These are phyloP conservation scores for Pyricularia grisea DNA, from an alignment of 2,329 filamentous ascomycete species.

Conservation along the genomic window DNA sequence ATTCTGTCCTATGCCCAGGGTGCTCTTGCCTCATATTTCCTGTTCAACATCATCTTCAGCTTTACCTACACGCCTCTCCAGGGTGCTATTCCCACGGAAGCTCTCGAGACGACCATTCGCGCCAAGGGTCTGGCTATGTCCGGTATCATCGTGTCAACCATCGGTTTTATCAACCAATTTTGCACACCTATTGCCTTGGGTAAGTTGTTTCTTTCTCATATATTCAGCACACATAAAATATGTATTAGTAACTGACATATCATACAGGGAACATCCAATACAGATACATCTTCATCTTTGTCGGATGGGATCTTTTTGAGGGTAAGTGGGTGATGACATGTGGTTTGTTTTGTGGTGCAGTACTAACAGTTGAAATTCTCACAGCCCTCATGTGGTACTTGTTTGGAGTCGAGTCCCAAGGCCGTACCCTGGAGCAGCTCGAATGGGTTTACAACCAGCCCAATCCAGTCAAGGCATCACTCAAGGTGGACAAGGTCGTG, in stretches of 20 bases:
- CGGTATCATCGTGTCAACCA: slow-evolving; percentile 32
- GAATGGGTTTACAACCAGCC: slow-evolving; percentile 40
- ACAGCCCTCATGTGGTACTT: slow-evolving; percentile 29
- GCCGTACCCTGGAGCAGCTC: slow-evolving; percentile 38
- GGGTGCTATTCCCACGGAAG: slow-evolving; percentile 35
- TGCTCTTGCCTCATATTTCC: slow-evolving; percentile 36
- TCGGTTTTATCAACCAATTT: slow-evolving; percentile 39
- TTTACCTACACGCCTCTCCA: slow-evolving; percentile 41
- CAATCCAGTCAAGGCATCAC: slow-evolving; percentile 38
- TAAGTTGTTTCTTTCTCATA: no score
- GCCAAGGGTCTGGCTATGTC: slow-evolving; percentile 36
- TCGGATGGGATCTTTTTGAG: slow-evolving; percentile 36
- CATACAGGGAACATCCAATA: neutral
- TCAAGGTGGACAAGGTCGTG: slow-evolving; percentile 35
- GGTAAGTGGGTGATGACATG: neutral
- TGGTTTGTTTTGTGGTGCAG: neutral
- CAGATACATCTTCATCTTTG: slow-evolving; percentile 20
- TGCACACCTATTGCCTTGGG: slow-evolving; percentile 33
- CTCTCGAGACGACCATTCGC: slow-evolving; percentile 36
- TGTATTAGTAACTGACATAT: no score
- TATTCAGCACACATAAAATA: no score
- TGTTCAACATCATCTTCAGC: slow-evolving; percentile 39
- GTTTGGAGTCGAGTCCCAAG: slow-evolving; percentile 38
- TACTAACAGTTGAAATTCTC: neutral
- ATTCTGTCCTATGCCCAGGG: slow-evolving; percentile 27